Evolutionary conservation across 2,329 filamentous ascomycete species (phyloP).

Genomic region (Thielaviopsis musarum): DNA sequence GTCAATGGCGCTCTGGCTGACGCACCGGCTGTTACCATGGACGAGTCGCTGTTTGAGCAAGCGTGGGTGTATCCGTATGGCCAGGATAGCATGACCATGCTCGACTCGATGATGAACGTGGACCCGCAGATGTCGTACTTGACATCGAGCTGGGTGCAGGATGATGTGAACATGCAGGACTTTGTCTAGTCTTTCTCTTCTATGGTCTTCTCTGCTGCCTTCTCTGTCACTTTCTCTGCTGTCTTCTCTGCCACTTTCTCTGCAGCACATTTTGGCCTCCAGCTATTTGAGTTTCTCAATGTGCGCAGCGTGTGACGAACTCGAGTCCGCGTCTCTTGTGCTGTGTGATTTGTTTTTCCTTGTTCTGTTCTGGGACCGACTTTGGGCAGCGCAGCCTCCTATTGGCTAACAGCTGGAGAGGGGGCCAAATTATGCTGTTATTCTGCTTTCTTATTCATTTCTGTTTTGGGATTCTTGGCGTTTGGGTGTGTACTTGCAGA

Average conservation of each 20-base stretch:
- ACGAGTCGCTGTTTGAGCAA: neutral
- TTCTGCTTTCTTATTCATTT: neutral
- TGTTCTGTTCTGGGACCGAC: too few species aligned
- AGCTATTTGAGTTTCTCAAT: too few species aligned
- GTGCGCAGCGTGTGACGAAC: too few species aligned
- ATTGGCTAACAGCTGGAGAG: neutral
- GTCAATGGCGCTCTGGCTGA: neutral
- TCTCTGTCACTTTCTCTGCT: too few species aligned
- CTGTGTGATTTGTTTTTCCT: too few species aligned
- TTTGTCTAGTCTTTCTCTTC: too few species aligned
- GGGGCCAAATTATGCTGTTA: neutral
- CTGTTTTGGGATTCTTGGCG: neutral
- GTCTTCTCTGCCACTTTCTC: too few species aligned
- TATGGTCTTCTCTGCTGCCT: too few species aligned
- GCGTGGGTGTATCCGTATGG: conserved; percentile 6
- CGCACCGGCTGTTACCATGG: neutral
- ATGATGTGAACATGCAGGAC: neutral
- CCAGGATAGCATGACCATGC: conserved; percentile 13
- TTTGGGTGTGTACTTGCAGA: neutral
- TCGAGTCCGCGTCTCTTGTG: too few species aligned
- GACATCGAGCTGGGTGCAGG: conserved; percentile 5
- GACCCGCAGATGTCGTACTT: conserved; percentile 15
- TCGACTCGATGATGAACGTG: conserved; percentile 14
- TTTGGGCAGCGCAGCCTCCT: too few species aligned
- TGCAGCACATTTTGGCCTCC: too few species aligned